Evolutionary conservation across 306 rosid genomes (phyloP).

Genomic region (Sophora flavescens): DNA sequence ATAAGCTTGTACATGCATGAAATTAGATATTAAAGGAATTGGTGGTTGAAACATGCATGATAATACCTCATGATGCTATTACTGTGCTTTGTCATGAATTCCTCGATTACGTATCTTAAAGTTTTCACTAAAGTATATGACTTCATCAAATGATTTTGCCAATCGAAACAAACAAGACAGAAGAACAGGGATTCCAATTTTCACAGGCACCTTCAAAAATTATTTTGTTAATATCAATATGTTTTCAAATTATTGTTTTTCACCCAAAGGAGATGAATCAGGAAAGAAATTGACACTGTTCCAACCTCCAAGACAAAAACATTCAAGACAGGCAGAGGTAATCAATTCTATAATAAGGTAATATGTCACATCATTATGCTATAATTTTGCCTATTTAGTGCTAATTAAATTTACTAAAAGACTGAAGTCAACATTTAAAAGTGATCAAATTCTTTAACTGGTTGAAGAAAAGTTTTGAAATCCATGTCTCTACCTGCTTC

Average conservation of each 20-base stretch:
- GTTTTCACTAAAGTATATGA: neutral
- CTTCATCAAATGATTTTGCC: neutral
- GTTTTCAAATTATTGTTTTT: slow-evolving; percentile 23
- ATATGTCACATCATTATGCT: slow-evolving; percentile 48
- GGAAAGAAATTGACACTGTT: slow-evolving; percentile 42
- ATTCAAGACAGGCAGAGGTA: slow-evolving; percentile 30
- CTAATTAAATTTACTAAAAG: slow-evolving; percentile 30
- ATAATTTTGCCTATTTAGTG: slow-evolving; percentile 29
- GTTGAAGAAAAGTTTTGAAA: slow-evolving; percentile 40
- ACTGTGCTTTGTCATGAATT: neutral
- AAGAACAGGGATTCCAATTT: neutral
- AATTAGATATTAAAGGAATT: neutral
- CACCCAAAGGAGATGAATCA: slow-evolving; percentile 39
- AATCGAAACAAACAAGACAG: neutral
- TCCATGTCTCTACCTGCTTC: slow-evolving; percentile 49
- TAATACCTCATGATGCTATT: neutral
- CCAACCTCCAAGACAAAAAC: slow-evolving; percentile 39
- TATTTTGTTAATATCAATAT: neutral
- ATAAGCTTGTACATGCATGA: neutral
- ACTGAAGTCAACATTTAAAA: slow-evolving; percentile 47
- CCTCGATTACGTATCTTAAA: neutral
- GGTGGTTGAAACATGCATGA: neutral
- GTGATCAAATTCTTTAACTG: slow-evolving; percentile 36
- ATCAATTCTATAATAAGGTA: slow-evolving; percentile 40
- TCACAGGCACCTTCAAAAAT: neutral